phyloP scores from a whole-genome alignment of 139 green algal genomes.

The Penium margaritaceum region DNA sequence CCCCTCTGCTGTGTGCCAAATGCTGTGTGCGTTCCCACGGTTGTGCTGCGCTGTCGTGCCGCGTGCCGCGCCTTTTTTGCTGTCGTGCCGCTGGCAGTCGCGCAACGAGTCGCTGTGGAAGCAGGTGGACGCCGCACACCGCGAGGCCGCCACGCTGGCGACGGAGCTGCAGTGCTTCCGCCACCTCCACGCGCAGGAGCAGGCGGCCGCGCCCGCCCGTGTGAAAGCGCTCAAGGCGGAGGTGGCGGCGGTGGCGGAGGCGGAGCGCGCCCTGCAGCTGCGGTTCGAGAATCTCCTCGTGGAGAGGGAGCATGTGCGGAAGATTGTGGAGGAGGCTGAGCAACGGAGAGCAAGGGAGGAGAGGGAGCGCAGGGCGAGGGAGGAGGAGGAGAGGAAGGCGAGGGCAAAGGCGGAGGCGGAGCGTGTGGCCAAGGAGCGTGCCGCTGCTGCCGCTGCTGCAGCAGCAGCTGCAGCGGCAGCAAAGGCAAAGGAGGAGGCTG shows the following conservation, averaged over 20 bases:
- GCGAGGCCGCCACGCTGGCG: constrained; percentile 22
- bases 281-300: constrained; percentile 43
- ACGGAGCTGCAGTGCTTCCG: constrained; percentile 42
- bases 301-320: constrained; percentile 29
- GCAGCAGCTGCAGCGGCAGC: too few species aligned
- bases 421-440: too few species aligned
- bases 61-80: too few species aligned
- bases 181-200: constrained; percentile 21
- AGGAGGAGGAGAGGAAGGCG: neutral
- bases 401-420: constrained; percentile 16
- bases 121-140: constrained; percentile 22
- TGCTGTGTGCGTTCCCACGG: too few species aligned
- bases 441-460: neutral
- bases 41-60: too few species aligned
- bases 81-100: neutral
- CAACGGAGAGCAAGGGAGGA: neutral
- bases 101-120: constrained; percentile 18
- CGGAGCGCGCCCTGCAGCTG: constrained; percentile 35
- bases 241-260: constrained; percentile 6
- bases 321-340: neutral
- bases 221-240: constrained; percentile 32
- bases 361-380: neutral
- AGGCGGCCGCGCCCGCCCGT: constrained; percentile 19
- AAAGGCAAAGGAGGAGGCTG: too few species aligned
- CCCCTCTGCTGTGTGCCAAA: constrained; percentile 4